Conservation (phyloP, 148 eudicot genomes). For the Fallopia convolvulus region DNA sequence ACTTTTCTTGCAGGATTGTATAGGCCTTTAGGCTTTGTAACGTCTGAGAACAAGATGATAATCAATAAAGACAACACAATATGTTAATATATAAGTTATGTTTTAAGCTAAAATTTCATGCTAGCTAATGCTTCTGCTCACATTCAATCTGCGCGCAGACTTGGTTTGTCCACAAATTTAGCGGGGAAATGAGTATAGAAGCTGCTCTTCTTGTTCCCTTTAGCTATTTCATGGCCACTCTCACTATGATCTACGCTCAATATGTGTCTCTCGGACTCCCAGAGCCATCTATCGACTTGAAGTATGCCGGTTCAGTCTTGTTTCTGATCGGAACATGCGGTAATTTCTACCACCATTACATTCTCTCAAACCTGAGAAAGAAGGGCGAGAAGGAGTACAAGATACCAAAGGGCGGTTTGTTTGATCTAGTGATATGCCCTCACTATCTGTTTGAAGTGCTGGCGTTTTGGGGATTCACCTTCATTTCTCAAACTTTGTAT, state of each 20-base stretch:
- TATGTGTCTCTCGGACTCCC: conserved; percentile 22
- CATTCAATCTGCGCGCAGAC: not conserved
- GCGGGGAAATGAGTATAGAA: conserved; percentile 29
- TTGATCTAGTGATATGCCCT: conserved; percentile 47
- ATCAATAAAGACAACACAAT: no score
- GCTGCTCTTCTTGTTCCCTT: conserved; percentile 18
- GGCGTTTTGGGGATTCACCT: conserved; percentile 41
- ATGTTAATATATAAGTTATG: no score
- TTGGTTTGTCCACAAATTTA: conserved; percentile 37
- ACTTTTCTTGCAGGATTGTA: not conserved
- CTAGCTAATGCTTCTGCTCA: not conserved
- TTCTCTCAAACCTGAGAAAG: conserved; percentile 27
- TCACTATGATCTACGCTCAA: conserved; percentile 32
- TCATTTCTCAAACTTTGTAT: conserved; percentile 45
- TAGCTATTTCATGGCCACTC: conserved; percentile 22
- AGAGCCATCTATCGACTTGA: conserved; percentile 33
- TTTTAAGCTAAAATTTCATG: not conserved
- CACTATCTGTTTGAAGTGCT: conserved; percentile 54
- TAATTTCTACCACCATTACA: conserved; percentile 43
- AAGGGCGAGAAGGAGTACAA: conserved; percentile 42
- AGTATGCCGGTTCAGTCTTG: conserved; percentile 24
- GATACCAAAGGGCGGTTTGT: conserved; percentile 57
- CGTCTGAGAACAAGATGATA: no score
- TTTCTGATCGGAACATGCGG: conserved; percentile 36
- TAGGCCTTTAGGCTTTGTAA: not conserved